Base-by-base conservation (phyloP, 768 basidiomycete species). In the Agaricus sinodeliciosus region DNA sequence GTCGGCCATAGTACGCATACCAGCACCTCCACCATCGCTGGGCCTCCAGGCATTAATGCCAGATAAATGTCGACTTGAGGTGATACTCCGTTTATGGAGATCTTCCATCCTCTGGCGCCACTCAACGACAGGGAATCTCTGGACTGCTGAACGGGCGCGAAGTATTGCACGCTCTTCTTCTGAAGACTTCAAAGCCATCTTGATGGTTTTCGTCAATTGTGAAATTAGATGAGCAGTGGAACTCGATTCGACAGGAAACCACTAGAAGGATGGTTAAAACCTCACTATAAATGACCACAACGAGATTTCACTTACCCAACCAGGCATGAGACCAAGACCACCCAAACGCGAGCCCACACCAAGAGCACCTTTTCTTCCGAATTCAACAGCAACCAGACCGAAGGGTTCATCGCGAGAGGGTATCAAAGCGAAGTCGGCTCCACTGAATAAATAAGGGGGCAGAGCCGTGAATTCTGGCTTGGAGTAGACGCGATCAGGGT, bases 51-150 rank as follows among this genome's bases (percentile, higher is more conserved):
- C 90, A 54, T 89, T 79, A 1, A 72, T 54, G 6, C 82, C 87
- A 22, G 93, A 90, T 1, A 81, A 18, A 26, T 69, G 66, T 48
- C 94, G 85, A 62, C 87, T 93, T 3, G 72, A 71, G 19, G 65
- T 67, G 64, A 96, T 93, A 62, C 85, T 88, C 55, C 94, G 85
- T 55, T 79, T 81, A 65, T 96, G 94, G 77, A 95, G 90, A 66
- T 95, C 94, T 70, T 96, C 94, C 76, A 85, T 89, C 45, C 90
- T 82, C 65, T 95, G 93, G 63, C 94, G 88, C 94, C 94, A 96
- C 71, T 96, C 93, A 25, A 96, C 89, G 52, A 96, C 94, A 4
- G 94, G 94, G 87, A 96, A 96, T 62, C 94, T 90, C 63, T 95
- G 94, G 3, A 96, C 80, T 15, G 93, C 94, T 13, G 94, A 95